phyloP scores from a whole-genome alignment of 176 grass and related monocot species.

The Poa annua region DNA sequence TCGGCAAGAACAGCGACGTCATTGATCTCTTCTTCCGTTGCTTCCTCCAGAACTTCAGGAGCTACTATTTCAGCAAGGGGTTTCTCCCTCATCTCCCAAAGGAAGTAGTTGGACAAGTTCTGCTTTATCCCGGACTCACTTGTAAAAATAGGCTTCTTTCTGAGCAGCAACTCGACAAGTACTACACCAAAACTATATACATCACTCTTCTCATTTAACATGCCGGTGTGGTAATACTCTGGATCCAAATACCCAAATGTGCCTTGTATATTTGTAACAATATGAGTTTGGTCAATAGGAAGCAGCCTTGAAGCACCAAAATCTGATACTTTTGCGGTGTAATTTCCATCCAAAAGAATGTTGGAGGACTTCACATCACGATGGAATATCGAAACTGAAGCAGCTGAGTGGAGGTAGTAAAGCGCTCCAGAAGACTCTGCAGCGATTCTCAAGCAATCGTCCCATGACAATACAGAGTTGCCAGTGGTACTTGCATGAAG shows the following conservation, averaged over 20 bases:
- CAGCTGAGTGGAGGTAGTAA: background rate
- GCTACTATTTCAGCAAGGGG: background rate
- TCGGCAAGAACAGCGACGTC: background rate
- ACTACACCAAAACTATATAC: slow-evolving; percentile 8
- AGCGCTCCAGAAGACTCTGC: background rate
- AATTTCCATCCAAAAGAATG: background rate
- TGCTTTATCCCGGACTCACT: background rate
- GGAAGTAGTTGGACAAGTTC: background rate
- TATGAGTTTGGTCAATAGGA: slow-evolving; percentile 44
- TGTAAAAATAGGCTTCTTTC: background rate
- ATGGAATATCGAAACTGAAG: background rate
- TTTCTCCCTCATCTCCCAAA: background rate
- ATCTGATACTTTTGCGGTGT: slow-evolving; percentile 39
- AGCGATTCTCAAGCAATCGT: background rate
- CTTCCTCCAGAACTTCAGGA: background rate
- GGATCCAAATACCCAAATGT: slow-evolving; percentile 56
- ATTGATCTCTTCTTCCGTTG: background rate
- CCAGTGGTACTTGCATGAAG: background rate
- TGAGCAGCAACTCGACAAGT: background rate
- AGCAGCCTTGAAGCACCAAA: slow-evolving; percentile 46
- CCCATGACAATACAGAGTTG: background rate
- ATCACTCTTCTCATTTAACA: slow-evolving; percentile 13
- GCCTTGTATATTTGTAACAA: slow-evolving; percentile 43
- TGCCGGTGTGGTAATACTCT: background rate
- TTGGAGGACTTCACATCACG: background rate